phyloP scores from a whole-genome alignment of 169 alveolate genomes.

The Cryptosporidium canis region DNA sequence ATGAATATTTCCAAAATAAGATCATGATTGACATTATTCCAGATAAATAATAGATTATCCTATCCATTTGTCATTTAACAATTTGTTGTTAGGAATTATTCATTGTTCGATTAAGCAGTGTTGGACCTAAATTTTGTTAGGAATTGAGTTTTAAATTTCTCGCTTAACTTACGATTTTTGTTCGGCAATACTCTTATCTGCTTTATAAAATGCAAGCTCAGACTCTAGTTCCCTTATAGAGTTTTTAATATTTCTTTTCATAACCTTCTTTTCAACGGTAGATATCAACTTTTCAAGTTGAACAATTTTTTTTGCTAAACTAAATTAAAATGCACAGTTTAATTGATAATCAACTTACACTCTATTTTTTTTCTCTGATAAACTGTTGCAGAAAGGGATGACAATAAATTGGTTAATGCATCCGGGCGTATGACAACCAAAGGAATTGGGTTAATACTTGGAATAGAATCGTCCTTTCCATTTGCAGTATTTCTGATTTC shows the following conservation, averaged over 20 bases:
- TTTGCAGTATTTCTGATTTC: slow-evolving; percentile 33
- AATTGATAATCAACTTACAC: slow-evolving; percentile 16
- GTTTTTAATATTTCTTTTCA: slow-evolving; percentile 38
- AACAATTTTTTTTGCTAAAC: slow-evolving; percentile 32
- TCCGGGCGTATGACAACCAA: slow-evolving; percentile 68
- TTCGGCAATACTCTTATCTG: slow-evolving; percentile 63
- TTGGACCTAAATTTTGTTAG: slow-evolving; percentile 13
- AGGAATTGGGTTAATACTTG: slow-evolving; percentile 67
- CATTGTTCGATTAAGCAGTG: slow-evolving; percentile 26
- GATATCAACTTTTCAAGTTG: slow-evolving; percentile 47
- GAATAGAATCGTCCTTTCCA: background rate
- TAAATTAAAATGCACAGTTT: background rate
- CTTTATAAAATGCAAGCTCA: slow-evolving; percentile 52
- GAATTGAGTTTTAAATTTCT: background rate
- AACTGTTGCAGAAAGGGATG: slow-evolving; percentile 69
- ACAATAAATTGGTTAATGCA: slow-evolving; percentile 46
- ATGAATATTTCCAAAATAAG: slow-evolving; percentile 78
- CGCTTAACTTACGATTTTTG: slow-evolving; percentile 67
- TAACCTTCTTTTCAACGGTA: slow-evolving; percentile 23
- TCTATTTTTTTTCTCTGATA: slow-evolving; percentile 62
- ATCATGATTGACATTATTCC: slow-evolving; percentile 75
- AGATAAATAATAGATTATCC: background rate
- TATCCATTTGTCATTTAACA: background rate
- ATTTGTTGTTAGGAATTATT: background rate
- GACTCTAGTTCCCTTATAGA: slow-evolving; percentile 50